Percentiles rank a stretch among this genome's conserved stretches.
These are phyloP conservation scores for Ganoderma resinaceum DNA, from an alignment of 1,284 basidiomycete species.

Conservation along the genomic window DNA sequence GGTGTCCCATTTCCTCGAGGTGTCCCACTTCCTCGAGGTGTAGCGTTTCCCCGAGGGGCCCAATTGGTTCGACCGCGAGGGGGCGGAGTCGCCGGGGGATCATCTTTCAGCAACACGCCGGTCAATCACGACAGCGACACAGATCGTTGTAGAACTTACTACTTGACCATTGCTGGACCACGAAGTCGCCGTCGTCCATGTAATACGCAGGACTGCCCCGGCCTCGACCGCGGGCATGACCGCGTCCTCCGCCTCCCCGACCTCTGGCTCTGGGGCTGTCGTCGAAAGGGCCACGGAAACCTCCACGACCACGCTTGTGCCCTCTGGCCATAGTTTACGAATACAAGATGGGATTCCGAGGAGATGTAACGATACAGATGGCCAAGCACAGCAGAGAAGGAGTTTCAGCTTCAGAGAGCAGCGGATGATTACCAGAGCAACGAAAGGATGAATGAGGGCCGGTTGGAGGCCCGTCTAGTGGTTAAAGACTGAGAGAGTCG, in stretches of 20 bases:
- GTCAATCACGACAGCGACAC: neutral
- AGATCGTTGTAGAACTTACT: slow-evolving; percentile 31
- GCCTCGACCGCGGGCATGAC: slow-evolving; percentile 34
- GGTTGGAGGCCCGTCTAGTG: neutral
- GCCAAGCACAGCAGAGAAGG: neutral
- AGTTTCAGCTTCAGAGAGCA: neutral
- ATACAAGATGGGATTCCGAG: slow-evolving; percentile 24
- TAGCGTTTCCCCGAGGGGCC: slow-evolving; percentile 8
- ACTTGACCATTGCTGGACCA: slow-evolving; percentile 39
- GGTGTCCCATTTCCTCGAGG: slow-evolving; percentile 24
- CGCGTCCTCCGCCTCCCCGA: slow-evolving; percentile 35
- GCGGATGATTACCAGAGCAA: neutral
- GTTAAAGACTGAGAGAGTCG: neutral
- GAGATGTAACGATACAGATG: slow-evolving; percentile 25
- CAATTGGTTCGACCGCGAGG: slow-evolving; percentile 4
- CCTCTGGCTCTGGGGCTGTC: slow-evolving; percentile 28
- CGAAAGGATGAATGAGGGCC: neutral
- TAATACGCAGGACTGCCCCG: slow-evolving; percentile 27
- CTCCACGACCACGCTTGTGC: slow-evolving; percentile 34
- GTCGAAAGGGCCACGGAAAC: slow-evolving; percentile 21
- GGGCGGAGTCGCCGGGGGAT: slow-evolving; percentile 18
- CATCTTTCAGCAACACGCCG: slow-evolving; percentile 12
- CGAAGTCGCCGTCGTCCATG: slow-evolving; percentile 39
- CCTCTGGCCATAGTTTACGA: slow-evolving; percentile 36
- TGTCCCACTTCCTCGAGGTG: slow-evolving; percentile 17